Percentiles rank a stretch among this genome's conserved stretches.
phyloP scores from a whole-genome alignment of 768 basidiomycete genomes.

The Crepidotus variabilis region DNA sequence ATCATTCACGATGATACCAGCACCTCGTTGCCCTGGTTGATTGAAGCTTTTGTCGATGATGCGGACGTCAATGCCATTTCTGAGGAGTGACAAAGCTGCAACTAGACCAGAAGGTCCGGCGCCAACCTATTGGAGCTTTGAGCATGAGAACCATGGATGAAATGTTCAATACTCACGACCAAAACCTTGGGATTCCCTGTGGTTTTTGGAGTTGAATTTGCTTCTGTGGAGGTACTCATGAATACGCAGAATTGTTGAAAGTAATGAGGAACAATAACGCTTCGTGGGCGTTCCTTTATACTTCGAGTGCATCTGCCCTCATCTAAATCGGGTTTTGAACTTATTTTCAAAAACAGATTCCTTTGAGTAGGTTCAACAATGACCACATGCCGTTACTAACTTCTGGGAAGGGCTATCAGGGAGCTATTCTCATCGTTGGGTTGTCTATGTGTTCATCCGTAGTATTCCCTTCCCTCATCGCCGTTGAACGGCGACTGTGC shows the following conservation, averaged over 20 bases:
- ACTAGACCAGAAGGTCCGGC: slow-evolving; percentile 44
- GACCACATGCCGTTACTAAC: too few species aligned
- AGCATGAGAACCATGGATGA: not conserved
- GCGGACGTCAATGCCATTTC: slow-evolving; percentile 43
- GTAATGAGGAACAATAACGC: not conserved
- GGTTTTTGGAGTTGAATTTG: not conserved
- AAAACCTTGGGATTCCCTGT: not conserved
- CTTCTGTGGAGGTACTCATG: not conserved
- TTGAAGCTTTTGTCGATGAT: slow-evolving; percentile 42
- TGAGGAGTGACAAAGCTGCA: slow-evolving; percentile 33
- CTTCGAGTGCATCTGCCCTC: too few species aligned
- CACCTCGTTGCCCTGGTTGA: slow-evolving; percentile 31
- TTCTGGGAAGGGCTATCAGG: too few species aligned
- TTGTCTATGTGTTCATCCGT: too few species aligned
- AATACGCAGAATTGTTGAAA: not conserved
- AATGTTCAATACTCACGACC: not conserved
- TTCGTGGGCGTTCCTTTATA: too few species aligned
- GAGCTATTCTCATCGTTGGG: too few species aligned
- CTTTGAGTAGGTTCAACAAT: too few species aligned
- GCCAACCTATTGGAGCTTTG: slow-evolving; percentile 15
- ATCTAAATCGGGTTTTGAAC: too few species aligned
- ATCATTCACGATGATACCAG: slow-evolving; percentile 32
- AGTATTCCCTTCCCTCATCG: too few species aligned
- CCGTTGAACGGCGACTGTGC: too few species aligned
- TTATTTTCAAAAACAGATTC: too few species aligned